Evolutionary conservation across 306 rosid species (phyloP), one percentile per base, ranked within the genome.

Genomic region (Vigna angularis): DNA sequence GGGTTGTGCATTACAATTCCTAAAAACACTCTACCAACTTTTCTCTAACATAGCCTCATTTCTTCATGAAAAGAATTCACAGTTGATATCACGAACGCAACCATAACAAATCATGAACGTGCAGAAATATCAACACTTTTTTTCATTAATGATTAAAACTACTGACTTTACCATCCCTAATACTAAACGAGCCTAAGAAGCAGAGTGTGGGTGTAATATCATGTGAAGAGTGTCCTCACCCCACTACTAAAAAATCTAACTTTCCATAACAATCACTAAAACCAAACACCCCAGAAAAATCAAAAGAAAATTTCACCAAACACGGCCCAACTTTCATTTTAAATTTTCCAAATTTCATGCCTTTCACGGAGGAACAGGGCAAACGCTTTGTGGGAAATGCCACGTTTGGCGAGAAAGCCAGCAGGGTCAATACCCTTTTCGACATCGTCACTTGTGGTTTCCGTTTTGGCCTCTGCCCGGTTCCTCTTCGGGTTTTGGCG

Each of bases 351-450:
- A 38, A 17, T 42, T 52, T 56, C 85, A 38, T 62, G 88, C 98
- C 98, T 95, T 82, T 92, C 98, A 55, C 97, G 98, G 58, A 92
- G 97, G 77, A 89, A 95, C 88, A 86, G 97, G 42, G 89, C 89
- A 69, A 95, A 91, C 49, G 83, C 88, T 81, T 91, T 92, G 63
- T 95, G 92, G 78, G 95, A 79, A 88, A 95, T 84, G 69, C 93
- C 97, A 48, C 85, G 86, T 84, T 88, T 89, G 62, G 87, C 83
- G 22, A 95, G 96, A 79, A 95, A 92, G 8, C 98, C 98, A 73
- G 84, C 98, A 20, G 97, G 97, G 88, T 91, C 92, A 11, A 79
- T 69, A 45, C 97, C 95, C 76, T 87, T 91, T 38, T 88, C 95
- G 17, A 36, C 85, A 66, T 88, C 97, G 0, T 84, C 24, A 4